These are phyloP conservation scores for Magnaporthales sp. DNA, from an alignment of 2,329 filamentous ascomycete species.

Conservation along the genomic window DNA sequence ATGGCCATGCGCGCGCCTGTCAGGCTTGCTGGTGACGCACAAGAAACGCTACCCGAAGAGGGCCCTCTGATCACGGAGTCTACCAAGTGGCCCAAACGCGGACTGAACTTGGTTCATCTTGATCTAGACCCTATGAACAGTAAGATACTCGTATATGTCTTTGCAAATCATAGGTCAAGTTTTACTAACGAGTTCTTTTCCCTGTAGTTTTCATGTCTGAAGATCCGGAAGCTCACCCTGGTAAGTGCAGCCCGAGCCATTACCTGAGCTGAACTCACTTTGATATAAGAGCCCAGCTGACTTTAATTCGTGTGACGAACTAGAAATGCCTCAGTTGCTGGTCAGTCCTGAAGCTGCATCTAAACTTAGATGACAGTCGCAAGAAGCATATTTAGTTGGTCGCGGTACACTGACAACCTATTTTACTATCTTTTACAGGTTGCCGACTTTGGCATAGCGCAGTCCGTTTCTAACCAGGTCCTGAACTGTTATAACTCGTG, in stretches of 20 bases:
- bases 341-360: neutral
- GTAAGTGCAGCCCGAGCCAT: neutral
- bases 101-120: neutral
- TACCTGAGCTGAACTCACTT: neutral
- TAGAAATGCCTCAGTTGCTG: neutral
- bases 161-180: no score
- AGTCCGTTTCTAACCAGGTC: neutral
- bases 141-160: neutral
- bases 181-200: neutral
- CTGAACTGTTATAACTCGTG: neutral
- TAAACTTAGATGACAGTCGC: neutral
- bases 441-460: neutral
- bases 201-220: constrained; percentile 2
- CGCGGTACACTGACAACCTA: neutral
- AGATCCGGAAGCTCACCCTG: neutral
- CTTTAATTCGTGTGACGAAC: neutral
- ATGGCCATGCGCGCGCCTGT: neutral
- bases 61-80: neutral
- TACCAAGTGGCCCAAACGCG: neutral
- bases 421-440: neutral
- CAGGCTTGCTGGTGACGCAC: neutral
- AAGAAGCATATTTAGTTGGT: neutral
- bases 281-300: neutral
- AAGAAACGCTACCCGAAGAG: neutral
- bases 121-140: constrained; percentile 2